These are phyloP conservation scores for Pseudodiploospora longispora DNA, from an alignment of 2,329 filamentous ascomycete species.

Conservation along the genomic window DNA sequence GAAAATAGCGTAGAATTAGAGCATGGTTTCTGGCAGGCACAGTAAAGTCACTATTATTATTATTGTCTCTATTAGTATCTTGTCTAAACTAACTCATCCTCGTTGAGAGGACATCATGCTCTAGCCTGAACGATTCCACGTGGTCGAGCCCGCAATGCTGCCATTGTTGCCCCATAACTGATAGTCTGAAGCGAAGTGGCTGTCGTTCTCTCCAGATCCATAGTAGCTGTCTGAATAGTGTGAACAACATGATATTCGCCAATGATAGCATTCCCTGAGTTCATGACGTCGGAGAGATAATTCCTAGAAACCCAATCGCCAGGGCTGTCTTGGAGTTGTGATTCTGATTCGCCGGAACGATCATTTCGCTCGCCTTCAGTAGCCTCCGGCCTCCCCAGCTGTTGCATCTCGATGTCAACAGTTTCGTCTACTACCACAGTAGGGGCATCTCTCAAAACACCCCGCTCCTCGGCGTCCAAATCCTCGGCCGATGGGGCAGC, in stretches of 20 bases:
- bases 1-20: slow-evolving; percentile 57
- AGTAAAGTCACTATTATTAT: too few species aligned
- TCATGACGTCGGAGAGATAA: slow-evolving; percentile 39
- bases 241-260: slow-evolving; percentile 46
- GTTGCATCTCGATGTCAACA: slow-evolving; percentile 39
- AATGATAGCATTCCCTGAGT: slow-evolving; percentile 47
- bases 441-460: slow-evolving; percentile 33
- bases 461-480: slow-evolving; percentile 49
- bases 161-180: slow-evolving; percentile 45
- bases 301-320: slow-evolving; percentile 25
- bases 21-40: too few species aligned
- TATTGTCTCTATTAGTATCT: background rate
- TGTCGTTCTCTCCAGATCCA: slow-evolving; percentile 38
- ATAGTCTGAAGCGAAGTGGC: slow-evolving; percentile 46
- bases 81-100: background rate
- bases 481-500: slow-evolving; percentile 34
- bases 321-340: slow-evolving; percentile 19
- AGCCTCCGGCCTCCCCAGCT: slow-evolving; percentile 16
- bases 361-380: slow-evolving; percentile 17
- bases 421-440: slow-evolving; percentile 27
- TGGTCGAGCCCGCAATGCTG: slow-evolving; percentile 40
- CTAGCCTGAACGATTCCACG: slow-evolving; percentile 10
- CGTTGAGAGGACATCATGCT: slow-evolving; percentile 5
- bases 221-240: slow-evolving; percentile 38
- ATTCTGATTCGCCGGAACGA: slow-evolving; percentile 10